Base-by-base conservation (phyloP, 306 rosid species). In the Glycine soja region DNA sequence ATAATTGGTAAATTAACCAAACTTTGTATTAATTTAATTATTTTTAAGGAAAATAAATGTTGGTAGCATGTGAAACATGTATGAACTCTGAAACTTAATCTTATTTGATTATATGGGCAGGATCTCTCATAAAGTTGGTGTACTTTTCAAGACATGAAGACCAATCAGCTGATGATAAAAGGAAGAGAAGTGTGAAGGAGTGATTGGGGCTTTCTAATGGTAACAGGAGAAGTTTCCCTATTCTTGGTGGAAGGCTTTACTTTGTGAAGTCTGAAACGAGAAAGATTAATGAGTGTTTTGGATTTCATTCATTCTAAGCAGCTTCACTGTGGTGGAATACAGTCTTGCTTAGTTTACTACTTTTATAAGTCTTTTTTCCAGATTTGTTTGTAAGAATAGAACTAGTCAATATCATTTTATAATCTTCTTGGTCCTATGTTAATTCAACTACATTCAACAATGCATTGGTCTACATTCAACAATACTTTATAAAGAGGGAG, bases 171-270 rank as follows among this genome's bases (percentile, higher is more conserved):
- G 88, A 88, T 86, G 99, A 92, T 89, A 81, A 86, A 87, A 89
- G 97, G 88, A 93, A 90, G 87, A 88, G 70, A 80, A 89, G 68
- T 76, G 15, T 89, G 85, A 91, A 86, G 86, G 94, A 90, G 79
- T 82, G 93, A 11, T 81, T 92, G 76, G 99, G 94, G 56, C 76
- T 93, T 68, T 87, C 97, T 24, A 93, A 85, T 67, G 90, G 94
- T 76, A 87, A 53, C 73, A 85, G 99, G 85, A 92, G 97, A 88
- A 93, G 91, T 91, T 96, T 75, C 79, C 99, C 98, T 68, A 85
- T 96, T 88, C 98, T 96, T 47, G 99, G 99, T 50, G 99, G 99
- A 81, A 89, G 98, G 85, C 97, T 93, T 85, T 97, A 96, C 89
- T 96, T 93, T 93, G 99, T 95, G 81, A 95, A 93, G 93, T 95